phyloP scores from a whole-genome alignment of 176 grass and related monocot genomes.

The Avena atlantica region DNA sequence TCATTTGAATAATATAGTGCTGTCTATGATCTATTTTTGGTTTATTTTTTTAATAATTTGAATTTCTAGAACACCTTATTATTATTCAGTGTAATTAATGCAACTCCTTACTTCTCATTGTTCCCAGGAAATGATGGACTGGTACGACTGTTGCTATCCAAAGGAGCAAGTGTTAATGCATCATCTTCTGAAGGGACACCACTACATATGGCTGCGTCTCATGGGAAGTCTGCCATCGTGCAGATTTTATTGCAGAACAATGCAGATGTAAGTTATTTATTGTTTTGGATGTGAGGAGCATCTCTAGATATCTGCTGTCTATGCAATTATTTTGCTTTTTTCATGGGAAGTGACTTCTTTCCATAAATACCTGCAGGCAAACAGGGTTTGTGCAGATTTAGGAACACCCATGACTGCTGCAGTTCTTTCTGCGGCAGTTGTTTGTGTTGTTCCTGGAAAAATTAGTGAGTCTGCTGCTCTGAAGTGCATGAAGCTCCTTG shows the following conservation, averaged over 20 bases:
- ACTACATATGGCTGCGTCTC: constrained; percentile 36
- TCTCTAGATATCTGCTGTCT: background rate
- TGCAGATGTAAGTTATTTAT: constrained; percentile 44
- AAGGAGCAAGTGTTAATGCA: constrained; percentile 47
- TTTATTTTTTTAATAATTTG: background rate
- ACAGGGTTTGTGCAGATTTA: constrained; percentile 23
- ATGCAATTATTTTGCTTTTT: constrained; percentile 8
- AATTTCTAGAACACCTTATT: background rate
- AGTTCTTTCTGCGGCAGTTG: constrained; percentile 38
- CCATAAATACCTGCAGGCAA: constrained; percentile 28
- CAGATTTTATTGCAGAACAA: constrained; percentile 51
- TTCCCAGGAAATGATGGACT: constrained; percentile 36
- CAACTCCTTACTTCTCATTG: background rate
- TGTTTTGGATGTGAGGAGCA: background rate
- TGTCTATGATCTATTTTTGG: background rate
- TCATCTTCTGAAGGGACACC: constrained; percentile 46
- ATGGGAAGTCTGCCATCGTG: constrained; percentile 36
- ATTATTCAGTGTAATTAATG: background rate
- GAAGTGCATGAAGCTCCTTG: constrained; percentile 46
- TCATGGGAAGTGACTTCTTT: background rate
- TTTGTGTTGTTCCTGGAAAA: constrained; percentile 39
- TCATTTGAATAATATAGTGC: background rate
- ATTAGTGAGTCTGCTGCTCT: constrained; percentile 29
- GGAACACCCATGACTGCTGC: constrained; percentile 35
- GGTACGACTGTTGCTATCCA: constrained; percentile 51